These are phyloP conservation scores for Przewalskia tangutica DNA, from an alignment of 257 asterid genomes.

Conservation along the genomic window DNA sequence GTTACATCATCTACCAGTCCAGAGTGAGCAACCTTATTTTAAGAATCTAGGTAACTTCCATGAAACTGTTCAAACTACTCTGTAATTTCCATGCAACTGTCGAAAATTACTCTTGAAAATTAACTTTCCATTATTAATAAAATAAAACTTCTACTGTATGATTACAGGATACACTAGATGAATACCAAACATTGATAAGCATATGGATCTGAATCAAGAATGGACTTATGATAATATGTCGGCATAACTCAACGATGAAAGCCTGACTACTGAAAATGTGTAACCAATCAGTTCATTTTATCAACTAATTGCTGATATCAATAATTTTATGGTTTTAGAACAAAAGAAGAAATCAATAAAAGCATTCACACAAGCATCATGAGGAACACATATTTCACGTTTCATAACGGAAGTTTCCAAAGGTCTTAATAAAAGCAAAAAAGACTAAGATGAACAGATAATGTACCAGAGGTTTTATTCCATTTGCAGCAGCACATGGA, in stretches of 20 bases:
- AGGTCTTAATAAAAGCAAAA: not conserved
- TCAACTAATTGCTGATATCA: not conserved
- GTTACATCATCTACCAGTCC: not conserved
- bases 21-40: not conserved
- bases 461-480: conserved; percentile 48
- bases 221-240: not conserved
- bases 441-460: not conserved
- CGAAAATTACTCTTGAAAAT: not conserved
- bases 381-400: not conserved
- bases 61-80: not conserved
- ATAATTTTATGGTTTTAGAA: not conserved
- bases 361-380: not conserved
- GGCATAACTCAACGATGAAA: not conserved
- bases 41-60: not conserved
- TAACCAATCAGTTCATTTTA: not conserved
- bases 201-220: not conserved
- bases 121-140: not conserved
- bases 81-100: not conserved
- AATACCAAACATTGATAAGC: not conserved
- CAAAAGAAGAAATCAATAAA: not conserved
- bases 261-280: not conserved
- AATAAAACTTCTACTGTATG: not conserved
- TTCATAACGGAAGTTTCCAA: not conserved
- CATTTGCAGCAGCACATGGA: conserved; percentile 29
- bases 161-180: not conserved